Base-by-base conservation (phyloP, 331 rosid genomes). In the Telfairia occidentalis region DNA sequence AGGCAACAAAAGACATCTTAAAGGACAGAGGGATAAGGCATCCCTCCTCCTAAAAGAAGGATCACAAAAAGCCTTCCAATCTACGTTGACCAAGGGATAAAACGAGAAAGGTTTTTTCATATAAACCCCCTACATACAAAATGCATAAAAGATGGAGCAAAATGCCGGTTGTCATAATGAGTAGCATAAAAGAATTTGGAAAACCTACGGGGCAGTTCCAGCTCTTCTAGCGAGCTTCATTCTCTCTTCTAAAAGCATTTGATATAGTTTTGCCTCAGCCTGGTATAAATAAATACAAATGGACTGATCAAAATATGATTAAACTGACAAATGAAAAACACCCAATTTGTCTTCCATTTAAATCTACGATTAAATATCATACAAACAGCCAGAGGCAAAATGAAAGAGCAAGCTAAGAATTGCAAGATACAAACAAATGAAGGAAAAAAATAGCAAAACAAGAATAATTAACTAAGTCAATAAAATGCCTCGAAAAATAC, bases 201-300 rank as follows among this genome's bases (percentile, higher is more conserved):
- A 18, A 70, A 70, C 96, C 2, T 83, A 92, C 98, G 96, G 96
- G 50, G 98, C 98, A 16, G 97, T 92, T 85, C 96, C 96, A 50
- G 85, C 73, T 32, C 81, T 54, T 83, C 88, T 84, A 75, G 98
- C 96, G 40, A 90, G 90, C 81, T 90, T 89, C 79, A 89, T 81
- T 86, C 98, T 89, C 87, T 89, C 98, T 80, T 89, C 97, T 61
- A 92, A 84, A 86, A 92, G 96, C 92, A 79, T 74, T 67, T 72
- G 88, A 79, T 86, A 85, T 55, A 92, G 86, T 79, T 84, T 82
- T 32, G 67, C 78, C 84, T 92, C 98, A 32, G 85, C 84, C 96
- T 92, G 83, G 77, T 38, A 71, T 73, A 76, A 59, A 34, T 8
- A 79, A 53, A 70, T 55, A 77, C 46, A 71, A 72, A 60, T 23